Conservation (phyloP, 805 yeast species). For the Saccharomycopsis sp. region DNA sequence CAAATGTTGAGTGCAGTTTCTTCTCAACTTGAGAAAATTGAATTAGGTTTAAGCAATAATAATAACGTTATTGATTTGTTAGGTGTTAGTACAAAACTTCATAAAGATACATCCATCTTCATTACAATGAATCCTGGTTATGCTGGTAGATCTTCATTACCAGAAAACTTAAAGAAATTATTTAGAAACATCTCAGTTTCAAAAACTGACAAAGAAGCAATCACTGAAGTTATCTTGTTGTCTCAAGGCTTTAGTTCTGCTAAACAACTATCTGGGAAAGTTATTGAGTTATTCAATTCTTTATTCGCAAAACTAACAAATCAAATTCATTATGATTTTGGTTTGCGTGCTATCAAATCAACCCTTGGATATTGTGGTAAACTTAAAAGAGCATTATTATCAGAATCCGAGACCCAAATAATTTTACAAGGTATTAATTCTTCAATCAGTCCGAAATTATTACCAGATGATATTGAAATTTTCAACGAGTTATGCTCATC, state of each 20-base stretch:
- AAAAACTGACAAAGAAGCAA: constrained; percentile 56
- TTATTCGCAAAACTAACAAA: constrained; percentile 33
- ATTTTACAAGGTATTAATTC: constrained; percentile 46
- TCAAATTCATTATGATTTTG: constrained; percentile 84
- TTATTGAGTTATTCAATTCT: constrained; percentile 44
- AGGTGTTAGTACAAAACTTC: constrained; percentile 30
- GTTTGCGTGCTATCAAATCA: constrained; percentile 70
- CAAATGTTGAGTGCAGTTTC: constrained; percentile 76
- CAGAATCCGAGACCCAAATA: constrained; percentile 14
- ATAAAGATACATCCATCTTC: constrained; percentile 57
- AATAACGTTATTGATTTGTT: constrained; percentile 28
- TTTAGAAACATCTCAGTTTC: constrained; percentile 70
- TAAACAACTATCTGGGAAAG: constrained; percentile 29
- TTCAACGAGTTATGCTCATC: constrained; percentile 23
- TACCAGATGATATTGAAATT: constrained; percentile 37
- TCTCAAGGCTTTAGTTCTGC: constrained; percentile 61
- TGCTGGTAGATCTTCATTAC: constrained; percentile 70
- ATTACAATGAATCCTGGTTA: constrained; percentile 89
- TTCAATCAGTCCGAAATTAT: constrained; percentile 58
- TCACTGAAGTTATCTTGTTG: constrained; percentile 60
- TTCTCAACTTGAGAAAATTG: constrained; percentile 65
- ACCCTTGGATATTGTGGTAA: constrained; percentile 50
- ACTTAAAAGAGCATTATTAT: constrained; percentile 25
- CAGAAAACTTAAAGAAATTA: constrained; percentile 73
- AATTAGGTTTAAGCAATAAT: constrained; percentile 34